Evolutionary conservation across 2,329 filamentous ascomycete genomes (phyloP).

Genomic region (Tolypocladium inflatum): DNA sequence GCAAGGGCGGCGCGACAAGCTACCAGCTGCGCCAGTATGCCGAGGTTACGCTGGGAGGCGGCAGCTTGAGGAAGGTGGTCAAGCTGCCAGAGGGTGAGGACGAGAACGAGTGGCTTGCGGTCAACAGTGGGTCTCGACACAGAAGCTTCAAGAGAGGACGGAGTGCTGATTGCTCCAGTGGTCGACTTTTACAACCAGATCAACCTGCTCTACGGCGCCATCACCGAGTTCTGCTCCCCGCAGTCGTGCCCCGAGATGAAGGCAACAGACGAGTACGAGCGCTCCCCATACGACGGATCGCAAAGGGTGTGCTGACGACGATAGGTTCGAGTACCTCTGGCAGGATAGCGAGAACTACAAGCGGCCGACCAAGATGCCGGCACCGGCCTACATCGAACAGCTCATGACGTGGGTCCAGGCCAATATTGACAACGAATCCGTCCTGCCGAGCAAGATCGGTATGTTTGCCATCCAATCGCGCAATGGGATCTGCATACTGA

Average conservation of each 20-base stretch:
- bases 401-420: conserved; percentile 94
- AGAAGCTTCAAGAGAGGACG: background rate
- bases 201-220: conserved; percentile 95
- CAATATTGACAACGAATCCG: conserved; percentile 89
- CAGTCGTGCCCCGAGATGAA: conserved; percentile 99
- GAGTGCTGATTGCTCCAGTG: conserved; percentile 42
- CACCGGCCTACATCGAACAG: conserved; percentile 95
- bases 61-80: conserved; percentile 90
- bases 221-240: conserved; percentile 97
- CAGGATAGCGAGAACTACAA: conserved; percentile 93
- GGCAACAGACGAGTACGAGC: conserved; percentile 89
- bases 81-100: conserved; percentile 96
- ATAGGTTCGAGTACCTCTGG: conserved; percentile 96
- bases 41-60: conserved; percentile 90
- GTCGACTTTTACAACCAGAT: conserved; percentile 99
- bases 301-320: background rate
- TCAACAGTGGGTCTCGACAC: conserved; percentile 64
- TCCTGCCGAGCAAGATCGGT: conserved; percentile 92
- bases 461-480: conserved; percentile 10
- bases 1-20: conserved; percentile 75
- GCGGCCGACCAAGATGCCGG: conserved; percentile 94
- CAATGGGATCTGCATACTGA: conserved; percentile 1
- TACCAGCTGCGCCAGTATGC: conserved; percentile 97
- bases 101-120: conserved; percentile 94
- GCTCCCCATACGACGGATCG: background rate